phyloP scores from a whole-genome alignment of 2,329 filamentous ascomycete species.

The Colletotrichum simmondsii region DNA sequence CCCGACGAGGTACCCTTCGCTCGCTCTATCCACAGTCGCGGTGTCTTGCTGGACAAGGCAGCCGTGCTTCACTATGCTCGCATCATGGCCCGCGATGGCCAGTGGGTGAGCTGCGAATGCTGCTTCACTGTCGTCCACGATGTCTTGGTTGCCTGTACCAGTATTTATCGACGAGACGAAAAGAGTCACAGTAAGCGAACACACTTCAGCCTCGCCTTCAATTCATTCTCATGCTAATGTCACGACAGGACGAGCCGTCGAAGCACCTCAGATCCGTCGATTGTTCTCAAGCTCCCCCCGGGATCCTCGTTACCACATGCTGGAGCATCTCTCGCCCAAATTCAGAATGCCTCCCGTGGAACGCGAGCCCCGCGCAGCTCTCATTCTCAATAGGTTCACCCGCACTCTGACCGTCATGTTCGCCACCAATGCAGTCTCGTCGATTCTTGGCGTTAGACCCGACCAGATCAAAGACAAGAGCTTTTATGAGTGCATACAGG shows the following conservation, averaged over 20 bases:
- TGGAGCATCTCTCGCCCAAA: slow-evolving; percentile 85
- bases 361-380: slow-evolving; percentile 83
- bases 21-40: slow-evolving; percentile 76
- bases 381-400: slow-evolving; percentile 89
- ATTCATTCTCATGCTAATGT: not conserved
- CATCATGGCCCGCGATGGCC: slow-evolving; percentile 74
- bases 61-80: slow-evolving; percentile 85
- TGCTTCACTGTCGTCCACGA: slow-evolving; percentile 91
- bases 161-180: slow-evolving; percentile 75
- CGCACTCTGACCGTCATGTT: slow-evolving; percentile 87
- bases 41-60: slow-evolving; percentile 83
- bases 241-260: slow-evolving; percentile 72
- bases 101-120: slow-evolving; percentile 85
- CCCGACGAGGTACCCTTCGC: slow-evolving; percentile 83
- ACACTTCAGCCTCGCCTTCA: not conserved
- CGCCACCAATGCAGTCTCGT: slow-evolving; percentile 79
- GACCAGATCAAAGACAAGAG: slow-evolving; percentile 79
- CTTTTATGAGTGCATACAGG: slow-evolving; percentile 88
- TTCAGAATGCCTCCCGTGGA: slow-evolving; percentile 73
- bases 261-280: slow-evolving; percentile 81
- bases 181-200: slow-evolving; percentile 76
- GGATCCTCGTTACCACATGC: slow-evolving; percentile 90
- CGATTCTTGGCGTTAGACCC: slow-evolving; percentile 79
- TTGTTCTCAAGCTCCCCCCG: slow-evolving; percentile 84
- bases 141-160: slow-evolving; percentile 86